Evolutionary conservation across 225 moss, liverwort and hornwort genomes (phyloP), one percentile per base, ranked within the genome.

Genomic region (Polytrichum commune): DNA sequence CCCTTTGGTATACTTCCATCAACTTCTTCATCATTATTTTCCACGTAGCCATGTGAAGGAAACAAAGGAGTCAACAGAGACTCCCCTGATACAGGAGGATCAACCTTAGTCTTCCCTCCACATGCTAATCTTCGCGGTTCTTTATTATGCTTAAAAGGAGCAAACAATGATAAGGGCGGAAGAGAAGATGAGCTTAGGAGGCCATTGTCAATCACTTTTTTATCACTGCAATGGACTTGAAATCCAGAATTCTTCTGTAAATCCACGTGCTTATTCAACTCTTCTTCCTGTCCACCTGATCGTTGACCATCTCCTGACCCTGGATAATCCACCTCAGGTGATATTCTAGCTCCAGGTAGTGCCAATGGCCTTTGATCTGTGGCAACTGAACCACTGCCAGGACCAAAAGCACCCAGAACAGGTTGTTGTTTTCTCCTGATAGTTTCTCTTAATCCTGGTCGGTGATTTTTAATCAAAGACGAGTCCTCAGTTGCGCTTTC

Each of bases 81-180:
- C 10, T 69, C 70, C 25, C 77, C 81, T 13, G 70, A 60, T 26
- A 60, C 73, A 53, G 25, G 56, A 73, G 75, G 63, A 67, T 73
- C 65, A 33, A 60, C 61, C 60, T 75, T 84, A 1, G 29, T 57
- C 67, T 78, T 78, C 16, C 62, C 75, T n/a, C 53, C 55, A 64
- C 61, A 46, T 57, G 62, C 58, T 53, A 25, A 30, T 55, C 33
- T 63, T 67, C 73, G 69, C 56, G 58, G 75, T 60, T 81, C 75
- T 65, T 75, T 81, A 19, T 62, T 78, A 54, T 75, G 78, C 75
- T 84, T 84, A 30, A 84, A 84, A 73, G 84, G 84, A 54, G 81
- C 81, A 67, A 84, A 84, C 53, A 81, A 69, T 26, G 78, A 75
- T 19, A 84, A 73, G 62, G 81, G 78, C 64, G 81, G 78, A 24